Base-by-base conservation (phyloP, 2,329 filamentous ascomycete species). In the Xylaria polymorpha region DNA sequence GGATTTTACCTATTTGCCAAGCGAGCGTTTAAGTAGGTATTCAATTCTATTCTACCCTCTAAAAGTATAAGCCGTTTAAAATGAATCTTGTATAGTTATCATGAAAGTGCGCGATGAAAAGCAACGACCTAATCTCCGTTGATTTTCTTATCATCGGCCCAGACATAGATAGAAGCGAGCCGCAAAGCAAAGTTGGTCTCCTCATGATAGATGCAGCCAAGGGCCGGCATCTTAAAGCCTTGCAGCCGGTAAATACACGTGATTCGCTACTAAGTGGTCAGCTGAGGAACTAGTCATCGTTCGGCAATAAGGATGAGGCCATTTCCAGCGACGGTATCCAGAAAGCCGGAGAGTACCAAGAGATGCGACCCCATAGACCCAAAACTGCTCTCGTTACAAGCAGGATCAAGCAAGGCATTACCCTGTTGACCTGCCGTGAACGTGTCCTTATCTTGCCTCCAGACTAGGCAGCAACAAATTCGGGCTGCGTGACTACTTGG, bases 251-350 rank as follows among this genome's bases (percentile, higher is more conserved):
- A 53, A 32, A 18, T 53, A n/a, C 50, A 53, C 25, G 18, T 32
- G 25, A 53, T 53, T 53, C 50, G 50, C 50, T 53, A 53, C 25
- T 53, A n/a, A 35, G 25, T n/a, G 50, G 15, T 53, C 50, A 53
- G 50, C 29, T 53, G 50, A 53, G 15, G 15, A 53, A 35, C 50
- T n/a, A 53, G 50, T 53, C 50, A 53, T 35, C 50, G 9, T 8
- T n/a, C 15, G 20, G 50, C 50, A 7, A 25, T 14, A 51, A 12
- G 44, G 15, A 51, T 51, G 48, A 51, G 48, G 48, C 15, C 48
- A 32, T 32, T 51, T 51, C 48, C 4, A 51, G 50, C 15, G 29
- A 35, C 18, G 5, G 15, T n/a, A n/a, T 35, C 15, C 15, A 53
- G 25, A n/a, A 53, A 53, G 50, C 10, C 50, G 25, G 50, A 35